Percentiles rank a stretch among this genome's conserved stretches.
phyloP scores from a whole-genome alignment of 2,329 filamentous ascomycete species.

The Paecilomyces niveus region DNA sequence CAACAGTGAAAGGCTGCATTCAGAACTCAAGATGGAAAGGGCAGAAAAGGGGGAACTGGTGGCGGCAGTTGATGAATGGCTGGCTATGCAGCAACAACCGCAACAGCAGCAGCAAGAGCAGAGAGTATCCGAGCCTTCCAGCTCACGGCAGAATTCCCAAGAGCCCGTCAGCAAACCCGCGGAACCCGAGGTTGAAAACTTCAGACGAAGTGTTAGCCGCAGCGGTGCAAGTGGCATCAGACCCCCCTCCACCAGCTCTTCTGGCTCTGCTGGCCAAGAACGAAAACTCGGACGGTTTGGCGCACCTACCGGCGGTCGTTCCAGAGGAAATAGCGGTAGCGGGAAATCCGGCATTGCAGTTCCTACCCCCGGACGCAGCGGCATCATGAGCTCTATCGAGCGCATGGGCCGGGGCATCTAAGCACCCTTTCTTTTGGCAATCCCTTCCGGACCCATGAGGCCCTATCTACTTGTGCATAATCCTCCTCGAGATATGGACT shows the following conservation, averaged over 20 bases:
- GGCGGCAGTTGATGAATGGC: constrained; percentile 41
- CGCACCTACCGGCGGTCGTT: constrained; percentile 17
- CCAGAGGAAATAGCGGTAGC: constrained; percentile 28
- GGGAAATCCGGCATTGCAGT: constrained; percentile 28
- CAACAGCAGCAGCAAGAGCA: constrained; percentile 5
- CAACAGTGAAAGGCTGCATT: constrained; percentile 59
- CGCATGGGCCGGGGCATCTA: constrained; percentile 61
- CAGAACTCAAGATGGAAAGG: constrained; percentile 50
- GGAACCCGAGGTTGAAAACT: constrained; percentile 3
- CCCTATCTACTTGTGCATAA: neutral
- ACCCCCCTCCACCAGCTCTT: constrained; percentile 17
- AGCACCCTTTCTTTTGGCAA: neutral
- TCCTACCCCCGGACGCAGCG: constrained; percentile 49
- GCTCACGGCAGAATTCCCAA: constrained; percentile 7
- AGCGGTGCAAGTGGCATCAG: constrained; percentile 24
- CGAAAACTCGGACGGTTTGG: constrained; percentile 25
- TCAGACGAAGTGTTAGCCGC: constrained; percentile 18
- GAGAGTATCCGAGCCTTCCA: constrained; percentile 2
- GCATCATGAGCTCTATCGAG: constrained; percentile 80
- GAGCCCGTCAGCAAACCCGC: constrained; percentile 7
- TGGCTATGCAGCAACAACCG: constrained; percentile 29
- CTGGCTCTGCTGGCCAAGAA: neutral
- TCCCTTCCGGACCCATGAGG: neutral
- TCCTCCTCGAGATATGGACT: neutral
- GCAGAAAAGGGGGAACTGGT: constrained; percentile 42